These are phyloP conservation scores for Dunaliella primolecta DNA, from an alignment of 139 green algal genomes.

Conservation along the genomic window DNA sequence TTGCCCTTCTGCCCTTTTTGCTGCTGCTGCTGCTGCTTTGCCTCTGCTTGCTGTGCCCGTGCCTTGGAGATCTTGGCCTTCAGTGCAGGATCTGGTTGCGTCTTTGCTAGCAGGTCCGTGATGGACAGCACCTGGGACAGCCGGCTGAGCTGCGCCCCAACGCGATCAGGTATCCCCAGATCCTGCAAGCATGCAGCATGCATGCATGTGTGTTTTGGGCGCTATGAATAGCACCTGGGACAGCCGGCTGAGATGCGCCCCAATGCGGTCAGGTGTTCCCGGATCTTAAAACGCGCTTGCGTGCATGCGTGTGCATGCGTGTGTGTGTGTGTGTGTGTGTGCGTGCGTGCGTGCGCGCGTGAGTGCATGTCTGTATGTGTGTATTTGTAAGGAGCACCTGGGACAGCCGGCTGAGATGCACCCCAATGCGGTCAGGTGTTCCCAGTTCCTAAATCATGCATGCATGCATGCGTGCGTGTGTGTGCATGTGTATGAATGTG, in stretches of 20 bases:
- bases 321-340: not conserved
- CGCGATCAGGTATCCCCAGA: slow-evolving; percentile 1
- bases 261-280: slow-evolving; percentile 3
- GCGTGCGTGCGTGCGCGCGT: not conserved
- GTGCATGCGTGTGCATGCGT: not conserved
- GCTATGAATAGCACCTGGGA: not conserved
- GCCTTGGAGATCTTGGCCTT: slow-evolving; percentile 18
- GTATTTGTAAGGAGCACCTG: not conserved
- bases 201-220: no score
- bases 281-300: not conserved
- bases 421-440: not conserved
- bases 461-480: not conserved
- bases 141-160: slow-evolving; percentile 5
- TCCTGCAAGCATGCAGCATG: slow-evolving; percentile 6
- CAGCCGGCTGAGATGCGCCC: slow-evolving; percentile 5
- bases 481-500: not conserved
- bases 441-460: not conserved
- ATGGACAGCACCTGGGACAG: slow-evolving; percentile 9
- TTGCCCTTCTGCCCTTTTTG: not conserved
- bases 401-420: slow-evolving; percentile 8
- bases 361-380: not conserved
- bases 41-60: not conserved
- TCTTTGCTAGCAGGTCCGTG: not conserved
- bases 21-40: not conserved
- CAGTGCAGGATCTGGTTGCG: slow-evolving; percentile 10